These are phyloP conservation scores for Aspergillus egyptiacus DNA, from an alignment of 495 filamentous ascomycete genomes.

Conservation along the genomic window DNA sequence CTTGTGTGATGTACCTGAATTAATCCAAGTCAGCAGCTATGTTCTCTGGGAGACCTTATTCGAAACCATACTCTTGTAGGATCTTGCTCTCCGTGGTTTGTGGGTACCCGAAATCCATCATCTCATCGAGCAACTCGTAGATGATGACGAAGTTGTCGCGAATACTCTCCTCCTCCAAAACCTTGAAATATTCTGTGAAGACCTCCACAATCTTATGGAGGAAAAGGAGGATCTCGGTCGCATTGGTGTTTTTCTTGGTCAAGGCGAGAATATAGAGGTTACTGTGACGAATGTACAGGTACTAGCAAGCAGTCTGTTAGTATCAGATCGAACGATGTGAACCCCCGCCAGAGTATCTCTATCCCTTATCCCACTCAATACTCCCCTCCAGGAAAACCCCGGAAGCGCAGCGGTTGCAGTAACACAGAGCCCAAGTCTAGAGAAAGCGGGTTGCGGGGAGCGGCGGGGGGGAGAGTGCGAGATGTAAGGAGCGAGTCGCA, in stretches of 20 bases:
- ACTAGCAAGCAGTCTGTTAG: conserved; percentile 46
- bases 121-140: conserved; percentile 98
- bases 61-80: conserved; percentile 68
- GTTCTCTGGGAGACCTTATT: neutral
- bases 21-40: neutral
- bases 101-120: conserved; percentile 99
- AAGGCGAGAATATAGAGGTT: conserved; percentile 98
- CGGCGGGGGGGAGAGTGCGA: conserved; percentile 10
- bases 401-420: neutral
- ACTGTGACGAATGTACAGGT: conserved; percentile 99
- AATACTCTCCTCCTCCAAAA: conserved; percentile 97
- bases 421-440: neutral
- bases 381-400: no score
- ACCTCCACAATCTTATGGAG: conserved; percentile 98
- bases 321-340: neutral
- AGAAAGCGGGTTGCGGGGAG: conserved; percentile 13
- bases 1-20: conserved; percentile 89
- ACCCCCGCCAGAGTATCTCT: neutral
- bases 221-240: conserved; percentile 96
- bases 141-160: conserved; percentile 99
- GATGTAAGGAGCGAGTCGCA: conserved; percentile 9
- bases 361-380: neutral
- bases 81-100: conserved; percentile 99
- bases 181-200: conserved; percentile 99
- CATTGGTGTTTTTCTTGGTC: conserved; percentile 98